Conservation (phyloP, 371 early-diverging fungal genomes). For the Mortierella sp. region DNA sequence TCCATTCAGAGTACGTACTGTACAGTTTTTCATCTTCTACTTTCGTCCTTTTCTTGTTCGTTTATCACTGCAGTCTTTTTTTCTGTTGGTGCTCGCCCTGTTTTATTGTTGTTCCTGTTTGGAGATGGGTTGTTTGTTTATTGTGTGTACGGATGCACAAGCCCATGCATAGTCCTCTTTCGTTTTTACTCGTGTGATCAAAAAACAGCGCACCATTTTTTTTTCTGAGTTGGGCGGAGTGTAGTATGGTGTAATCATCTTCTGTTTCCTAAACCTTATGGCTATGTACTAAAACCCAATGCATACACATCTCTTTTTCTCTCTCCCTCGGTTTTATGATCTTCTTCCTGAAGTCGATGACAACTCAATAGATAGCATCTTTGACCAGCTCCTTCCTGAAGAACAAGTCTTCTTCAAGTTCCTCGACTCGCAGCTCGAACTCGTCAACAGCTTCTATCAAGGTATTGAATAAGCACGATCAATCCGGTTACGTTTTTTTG, state of each 20-base stretch:
- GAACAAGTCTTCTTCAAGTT: conserved; percentile 44
- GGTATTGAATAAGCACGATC: conserved; percentile 7
- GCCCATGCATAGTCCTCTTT: neutral
- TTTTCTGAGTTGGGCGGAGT: neutral
- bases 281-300: neutral
- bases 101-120: neutral
- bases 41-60: neutral
- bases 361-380: conserved; percentile 38
- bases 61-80: neutral
- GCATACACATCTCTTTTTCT: neutral
- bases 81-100: neutral
- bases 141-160: neutral
- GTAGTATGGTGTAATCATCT: neutral
- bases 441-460: conserved; percentile 39
- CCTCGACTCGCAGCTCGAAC: conserved; percentile 34
- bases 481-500: neutral
- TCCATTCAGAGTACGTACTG: conserved; percentile 20
- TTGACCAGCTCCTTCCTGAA: conserved; percentile 35
- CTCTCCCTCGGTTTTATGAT: neutral
- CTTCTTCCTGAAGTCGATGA: conserved; percentile 23
- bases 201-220: neutral
- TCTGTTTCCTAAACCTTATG: neutral
- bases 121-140: neutral
- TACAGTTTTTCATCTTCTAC: neutral
- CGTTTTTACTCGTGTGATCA: conserved; percentile 12